Evolutionary conservation across 148 eudicot genomes (phyloP), one percentile per base, ranked within the genome.

Genomic region (Vaccinium macrocarpon): DNA sequence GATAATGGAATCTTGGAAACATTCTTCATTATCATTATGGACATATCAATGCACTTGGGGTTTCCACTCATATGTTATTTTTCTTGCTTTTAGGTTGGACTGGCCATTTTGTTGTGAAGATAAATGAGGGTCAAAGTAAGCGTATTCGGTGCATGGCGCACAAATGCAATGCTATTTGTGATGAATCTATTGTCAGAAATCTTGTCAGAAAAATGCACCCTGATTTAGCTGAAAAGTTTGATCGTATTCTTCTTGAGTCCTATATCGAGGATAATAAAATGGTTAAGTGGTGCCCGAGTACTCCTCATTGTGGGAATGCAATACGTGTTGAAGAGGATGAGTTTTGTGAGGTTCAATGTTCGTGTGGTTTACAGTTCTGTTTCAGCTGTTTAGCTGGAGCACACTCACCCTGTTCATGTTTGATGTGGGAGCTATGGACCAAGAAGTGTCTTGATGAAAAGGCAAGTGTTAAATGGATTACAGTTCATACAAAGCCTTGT

Each of bases 291-390:
- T 94, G 97, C 84, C 97, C 95, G 0, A 92, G 97, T 86, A 64
- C 87, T 78, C 97, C 97, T 50, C 97, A 92, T 81, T 94, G 97
- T 84, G 95, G 97, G 50, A 94, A 91, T 91, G 97, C 97, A n/a
- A 92, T 92, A n/a, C 90, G 97, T 51, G 91, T 89, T 8, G 92
- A 92, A 82, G 87, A 83, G 75, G 97, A 91, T 81, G 90, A 87
- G 59, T 86, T 90, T 49, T 85, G 88, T 29, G 97, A 94, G 89
- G 95, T 94, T 46, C 90, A 89, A 85, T 94, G 97, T 87, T 89
- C 90, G 18, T 94, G 97, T 88, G 94, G 97, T 70, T 57, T 87
- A 35, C 93, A 94, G 82, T 92, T 94, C 86, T 94, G 97, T 89
- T 94, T 94, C 84, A 90, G 89, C 83, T 94, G 95, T 71, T 84